Conservation (phyloP, 305 asterid species). For the Nicotiana rustica region DNA sequence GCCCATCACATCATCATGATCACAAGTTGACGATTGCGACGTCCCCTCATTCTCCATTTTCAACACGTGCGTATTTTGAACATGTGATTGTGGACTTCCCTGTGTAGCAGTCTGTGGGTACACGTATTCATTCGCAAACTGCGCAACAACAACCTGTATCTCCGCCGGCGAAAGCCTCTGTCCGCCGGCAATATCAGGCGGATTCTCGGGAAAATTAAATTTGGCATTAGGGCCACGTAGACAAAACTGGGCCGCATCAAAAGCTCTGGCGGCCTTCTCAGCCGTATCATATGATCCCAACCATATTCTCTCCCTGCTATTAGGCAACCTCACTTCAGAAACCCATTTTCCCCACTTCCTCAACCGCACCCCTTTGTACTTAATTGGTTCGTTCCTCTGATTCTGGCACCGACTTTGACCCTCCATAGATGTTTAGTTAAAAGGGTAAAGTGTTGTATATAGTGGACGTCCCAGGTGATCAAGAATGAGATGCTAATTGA, state of each 20-base stretch:
- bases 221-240: slow-evolving; percentile 61
- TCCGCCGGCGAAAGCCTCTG: slow-evolving; percentile 50
- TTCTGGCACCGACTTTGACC: neutral
- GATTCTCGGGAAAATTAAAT: slow-evolving; percentile 60
- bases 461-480: neutral
- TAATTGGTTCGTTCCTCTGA: slow-evolving; percentile 21
- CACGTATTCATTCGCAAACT: slow-evolving; percentile 40
- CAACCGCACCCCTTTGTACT: slow-evolving; percentile 67
- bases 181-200: slow-evolving; percentile 51
- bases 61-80: neutral
- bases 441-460: slow-evolving; percentile 32
- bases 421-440: slow-evolving; percentile 38
- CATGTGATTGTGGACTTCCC: neutral
- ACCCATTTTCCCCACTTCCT: slow-evolving; percentile 78
- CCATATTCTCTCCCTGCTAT: slow-evolving; percentile 73
- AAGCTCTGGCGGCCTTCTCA: slow-evolving; percentile 74
- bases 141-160: slow-evolving; percentile 60
- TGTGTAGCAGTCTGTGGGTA: neutral
- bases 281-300: slow-evolving; percentile 67
- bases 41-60: slow-evolving; percentile 29
- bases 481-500: neutral
- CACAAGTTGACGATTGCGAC: slow-evolving; percentile 16
- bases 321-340: slow-evolving; percentile 69
- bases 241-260: slow-evolving; percentile 66
- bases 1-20: neutral